Evolutionary conservation across 2,329 filamentous ascomycete genomes (phyloP).

Genomic region (Alternaria postmessia): DNA sequence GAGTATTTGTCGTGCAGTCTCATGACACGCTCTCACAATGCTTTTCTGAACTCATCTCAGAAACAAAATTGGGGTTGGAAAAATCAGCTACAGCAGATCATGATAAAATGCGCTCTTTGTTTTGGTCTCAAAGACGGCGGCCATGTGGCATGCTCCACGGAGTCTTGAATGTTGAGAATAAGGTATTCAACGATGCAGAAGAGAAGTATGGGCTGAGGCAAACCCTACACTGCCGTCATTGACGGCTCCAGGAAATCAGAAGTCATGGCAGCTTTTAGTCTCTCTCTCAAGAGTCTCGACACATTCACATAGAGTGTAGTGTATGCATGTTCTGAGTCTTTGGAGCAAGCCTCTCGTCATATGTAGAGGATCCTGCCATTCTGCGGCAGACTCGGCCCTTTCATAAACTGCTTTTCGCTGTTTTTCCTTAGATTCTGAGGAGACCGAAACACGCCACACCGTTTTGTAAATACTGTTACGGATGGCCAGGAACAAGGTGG

Average conservation of each 20-base stretch:
- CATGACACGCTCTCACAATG: rapidly evolving
- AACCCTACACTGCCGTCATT: rapidly evolving
- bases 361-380: too few relatives aligned
- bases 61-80: background rate
- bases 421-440: too few relatives aligned
- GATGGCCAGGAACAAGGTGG: too few relatives aligned
- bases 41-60: background rate
- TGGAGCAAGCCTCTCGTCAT: too few relatives aligned
- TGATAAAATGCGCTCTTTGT: rapidly evolving
- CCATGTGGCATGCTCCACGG: background rate
- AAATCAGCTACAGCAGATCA: background rate
- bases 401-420: too few relatives aligned
- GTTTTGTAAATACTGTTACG: too few relatives aligned
- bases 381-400: too few relatives aligned
- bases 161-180: background rate
- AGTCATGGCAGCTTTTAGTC: background rate
- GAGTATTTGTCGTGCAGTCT: rapidly evolving
- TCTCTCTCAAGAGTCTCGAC: background rate
- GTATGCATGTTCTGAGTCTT: too few relatives aligned
- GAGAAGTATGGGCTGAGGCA: background rate
- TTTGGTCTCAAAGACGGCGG: background rate
- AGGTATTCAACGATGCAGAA: background rate
- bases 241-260: rapidly evolving
- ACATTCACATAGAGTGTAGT: too few relatives aligned
- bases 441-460: too few relatives aligned